Evolutionary conservation across 352 stramenopile species (phyloP).

Genomic region (Phytopythium vexans): DNA sequence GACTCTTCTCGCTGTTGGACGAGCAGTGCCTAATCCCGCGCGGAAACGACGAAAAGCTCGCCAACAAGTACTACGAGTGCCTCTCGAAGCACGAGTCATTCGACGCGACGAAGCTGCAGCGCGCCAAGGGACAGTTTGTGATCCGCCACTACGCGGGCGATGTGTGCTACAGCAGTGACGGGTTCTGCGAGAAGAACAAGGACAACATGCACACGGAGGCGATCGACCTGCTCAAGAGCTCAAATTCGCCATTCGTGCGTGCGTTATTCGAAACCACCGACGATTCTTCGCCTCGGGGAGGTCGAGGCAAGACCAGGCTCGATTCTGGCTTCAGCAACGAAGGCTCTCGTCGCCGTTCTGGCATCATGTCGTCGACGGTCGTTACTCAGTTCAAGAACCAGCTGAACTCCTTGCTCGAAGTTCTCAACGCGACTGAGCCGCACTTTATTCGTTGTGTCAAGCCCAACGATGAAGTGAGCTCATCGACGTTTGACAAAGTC

Average conservation of each 20-base stretch:
- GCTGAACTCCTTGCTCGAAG: conserved; percentile 89
- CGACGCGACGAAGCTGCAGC: conserved; percentile 63
- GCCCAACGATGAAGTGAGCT: conserved; percentile 72
- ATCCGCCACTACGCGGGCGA: conserved; percentile 86
- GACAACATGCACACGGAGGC: conserved; percentile 85
- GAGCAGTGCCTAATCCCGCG: conserved; percentile 84
- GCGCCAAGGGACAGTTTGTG: conserved; percentile 80
- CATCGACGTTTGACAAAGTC: conserved; percentile 53
- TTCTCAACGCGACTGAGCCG: conserved; percentile 93
- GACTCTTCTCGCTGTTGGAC: conserved; percentile 80
- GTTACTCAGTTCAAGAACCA: conserved; percentile 94
- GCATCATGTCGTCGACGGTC: conserved; percentile 82
- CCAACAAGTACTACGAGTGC: conserved; percentile 80
- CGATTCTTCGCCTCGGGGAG: conserved; percentile 12
- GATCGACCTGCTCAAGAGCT: conserved; percentile 68
- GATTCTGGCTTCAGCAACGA: conserved; percentile 2
- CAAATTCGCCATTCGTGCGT: conserved; percentile 59
- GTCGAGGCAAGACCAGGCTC: conserved; percentile 2
- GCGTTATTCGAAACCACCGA: conserved; percentile 59
- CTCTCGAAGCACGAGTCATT: conserved; percentile 68
- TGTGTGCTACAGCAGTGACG: conserved; percentile 77
- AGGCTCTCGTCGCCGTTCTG: conserved; percentile 45
- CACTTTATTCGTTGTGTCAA: conserved; percentile 92
- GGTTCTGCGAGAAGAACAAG: conserved; percentile 90
- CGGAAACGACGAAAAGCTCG: conserved; percentile 79